These are phyloP conservation scores for Cystofilobasidium bisporidii DNA, from an alignment of 768 basidiomycete species.

Conservation along the genomic window DNA sequence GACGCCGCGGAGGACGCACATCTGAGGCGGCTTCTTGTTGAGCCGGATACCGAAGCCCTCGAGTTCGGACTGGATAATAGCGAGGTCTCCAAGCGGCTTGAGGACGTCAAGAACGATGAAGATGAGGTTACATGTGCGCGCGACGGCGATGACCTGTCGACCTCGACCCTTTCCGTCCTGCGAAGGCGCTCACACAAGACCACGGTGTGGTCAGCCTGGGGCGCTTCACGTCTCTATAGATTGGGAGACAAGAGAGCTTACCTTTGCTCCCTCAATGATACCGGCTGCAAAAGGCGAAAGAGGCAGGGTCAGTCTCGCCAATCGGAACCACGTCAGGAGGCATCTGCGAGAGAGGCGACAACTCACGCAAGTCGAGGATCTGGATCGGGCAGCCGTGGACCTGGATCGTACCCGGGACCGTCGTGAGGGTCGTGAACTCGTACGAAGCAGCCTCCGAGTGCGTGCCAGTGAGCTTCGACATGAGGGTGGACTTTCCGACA, in stretches of 20 bases:
- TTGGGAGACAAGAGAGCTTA: background rate
- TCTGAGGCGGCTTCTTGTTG: conserved; percentile 71
- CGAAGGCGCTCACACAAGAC: too few species aligned
- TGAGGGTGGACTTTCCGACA: conserved; percentile 63
- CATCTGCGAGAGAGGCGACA: background rate
- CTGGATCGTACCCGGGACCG: conserved; percentile 37
- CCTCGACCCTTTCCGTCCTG: conserved; percentile 84
- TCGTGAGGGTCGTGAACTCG: conserved; percentile 92
- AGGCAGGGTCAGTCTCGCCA: too few species aligned
- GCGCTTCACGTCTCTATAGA: too few species aligned
- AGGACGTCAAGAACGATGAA: conserved; percentile 97
- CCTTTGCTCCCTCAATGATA: conserved; percentile 92
- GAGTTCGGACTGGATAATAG: conserved; percentile 77
- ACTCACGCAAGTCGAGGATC: conserved; percentile 33
- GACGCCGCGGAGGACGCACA: too few species aligned
- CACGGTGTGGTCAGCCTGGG: background rate
- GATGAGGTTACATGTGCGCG: conserved; percentile 93
- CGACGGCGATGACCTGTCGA: conserved; percentile 71
- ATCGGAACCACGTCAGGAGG: too few species aligned
- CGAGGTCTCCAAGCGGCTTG: conserved; percentile 90
- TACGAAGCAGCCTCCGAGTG: conserved; percentile 93
- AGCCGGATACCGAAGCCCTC: conserved; percentile 97
- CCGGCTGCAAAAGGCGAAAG: conserved; percentile 51
- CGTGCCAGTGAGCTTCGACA: conserved; percentile 93
- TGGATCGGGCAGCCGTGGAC: conserved; percentile 26